Base-by-base conservation (phyloP, 2,329 filamentous ascomycete genomes). In the Stagonosporopsis vannaccii region DNA sequence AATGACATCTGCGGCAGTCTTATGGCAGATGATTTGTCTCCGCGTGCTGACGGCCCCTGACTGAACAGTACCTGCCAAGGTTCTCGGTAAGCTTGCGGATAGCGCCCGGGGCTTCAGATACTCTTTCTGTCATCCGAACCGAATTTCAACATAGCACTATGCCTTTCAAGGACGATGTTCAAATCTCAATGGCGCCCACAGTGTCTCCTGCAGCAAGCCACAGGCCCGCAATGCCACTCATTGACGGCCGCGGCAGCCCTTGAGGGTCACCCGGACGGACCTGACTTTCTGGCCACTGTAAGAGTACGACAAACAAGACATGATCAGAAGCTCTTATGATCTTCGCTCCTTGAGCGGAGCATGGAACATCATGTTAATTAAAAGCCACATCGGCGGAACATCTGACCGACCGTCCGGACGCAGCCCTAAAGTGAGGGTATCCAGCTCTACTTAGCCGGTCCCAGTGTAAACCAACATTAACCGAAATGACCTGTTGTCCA, bases 401-500 rank as follows among this genome's bases (percentile, higher is more conserved):
- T 54, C 61, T 62, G 50, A 54, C 63, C 65, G 66, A 44, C 33
- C 25, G 48, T 42, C 58, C 66, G 55, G 50, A 35, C 41, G 51
- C 54, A 51, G 54, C 40, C 55, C 28, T 50, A 61, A 39, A 52
- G 33, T 19, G 43, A 46, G 39, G 43, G 33, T 36, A 26, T 54
- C 32, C 32, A 45, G 11, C 42, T 13, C 35, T 19, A 32, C 37
- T 53, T 54, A 43, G 23, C 36, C 43, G 37, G 43, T 25, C 17
- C 28, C 17, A 36, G 28, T 35, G 28, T 42, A 30, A 47, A 43
- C 26, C 40, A 51, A 42, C 37, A 55, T 62, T 66, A 70, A 58
- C 65, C 68, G 67, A 71, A 50, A 70, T 70, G 57, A 68, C 49
- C 42, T 56, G 30, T 36, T 26, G 19, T 44, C 39, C 49, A 48